Conservation (phyloP, 345 rosid genomes). For the Ricinus communis region DNA sequence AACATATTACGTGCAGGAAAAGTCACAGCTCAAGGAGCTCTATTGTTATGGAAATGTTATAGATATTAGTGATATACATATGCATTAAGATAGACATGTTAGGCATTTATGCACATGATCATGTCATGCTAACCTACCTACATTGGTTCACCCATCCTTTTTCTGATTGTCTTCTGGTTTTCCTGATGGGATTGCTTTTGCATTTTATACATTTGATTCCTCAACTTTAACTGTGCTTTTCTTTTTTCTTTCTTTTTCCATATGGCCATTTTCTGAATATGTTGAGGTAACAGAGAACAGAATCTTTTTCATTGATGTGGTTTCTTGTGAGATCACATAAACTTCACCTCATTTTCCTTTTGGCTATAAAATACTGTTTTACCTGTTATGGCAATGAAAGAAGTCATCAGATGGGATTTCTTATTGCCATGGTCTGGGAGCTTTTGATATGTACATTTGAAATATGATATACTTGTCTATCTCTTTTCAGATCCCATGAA, state of each 20-base stretch:
- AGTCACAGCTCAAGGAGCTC: neutral
- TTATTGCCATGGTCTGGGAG: neutral
- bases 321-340: conserved; percentile 1
- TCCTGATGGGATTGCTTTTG: neutral
- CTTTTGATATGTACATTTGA: neutral
- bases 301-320: neutral
- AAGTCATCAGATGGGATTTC: neutral
- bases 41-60: neutral
- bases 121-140: neutral
- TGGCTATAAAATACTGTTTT: neutral
- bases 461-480: neutral
- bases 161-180: neutral
- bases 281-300: neutral
- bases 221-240: neutral
- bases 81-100: neutral
- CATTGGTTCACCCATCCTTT: neutral
- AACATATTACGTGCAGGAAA: neutral
- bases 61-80: neutral
- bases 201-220: neutral
- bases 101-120: neutral
- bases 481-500: conserved; percentile 5
- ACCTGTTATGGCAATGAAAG: neutral
- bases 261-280: conserved; percentile 1
- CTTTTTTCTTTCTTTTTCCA: neutral
- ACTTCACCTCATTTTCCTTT: neutral